Conservation (phyloP, 768 basidiomycete species). For the Cantharellus anzutake region DNA sequence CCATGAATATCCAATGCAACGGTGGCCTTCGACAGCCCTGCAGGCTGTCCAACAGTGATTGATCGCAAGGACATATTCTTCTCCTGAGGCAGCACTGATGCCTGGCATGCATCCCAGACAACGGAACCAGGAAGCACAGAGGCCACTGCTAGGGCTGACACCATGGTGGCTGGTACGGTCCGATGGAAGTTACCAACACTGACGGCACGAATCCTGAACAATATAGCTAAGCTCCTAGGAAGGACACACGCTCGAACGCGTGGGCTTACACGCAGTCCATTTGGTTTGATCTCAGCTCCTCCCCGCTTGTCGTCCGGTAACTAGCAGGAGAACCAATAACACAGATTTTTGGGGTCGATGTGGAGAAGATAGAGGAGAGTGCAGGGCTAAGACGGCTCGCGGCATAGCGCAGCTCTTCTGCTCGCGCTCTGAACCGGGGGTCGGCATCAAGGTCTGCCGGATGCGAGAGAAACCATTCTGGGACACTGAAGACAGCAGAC, state of each 20-base stretch:
- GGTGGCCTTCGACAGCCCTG: not conserved
- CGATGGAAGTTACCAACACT: constrained; percentile 29
- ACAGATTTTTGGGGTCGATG: constrained; percentile 11
- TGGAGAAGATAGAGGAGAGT: constrained; percentile 35
- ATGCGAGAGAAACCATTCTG: constrained; percentile 29
- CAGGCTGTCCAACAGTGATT: not conserved
- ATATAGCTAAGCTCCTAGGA: constrained; percentile 27
- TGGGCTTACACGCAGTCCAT: constrained; percentile 19
- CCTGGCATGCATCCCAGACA: not conserved
- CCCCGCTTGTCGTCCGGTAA: constrained; percentile 5
- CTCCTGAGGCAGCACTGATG: not conserved
- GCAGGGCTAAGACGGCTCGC: constrained; percentile 9
- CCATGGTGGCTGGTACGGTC: constrained; percentile 13
- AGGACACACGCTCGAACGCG: not conserved
- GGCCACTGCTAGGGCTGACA: constrained; percentile 11
- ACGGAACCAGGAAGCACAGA: constrained; percentile 5
- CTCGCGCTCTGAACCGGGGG: constrained; percentile 20
- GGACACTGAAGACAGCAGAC: constrained; percentile 56
- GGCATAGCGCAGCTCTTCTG: constrained; percentile 8
- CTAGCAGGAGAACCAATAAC: constrained; percentile 10
- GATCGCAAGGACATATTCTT: not conserved
- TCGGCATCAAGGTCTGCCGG: constrained; percentile 24
- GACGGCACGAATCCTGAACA: constrained; percentile 29
- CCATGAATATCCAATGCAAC: not conserved
- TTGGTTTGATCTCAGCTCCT: not conserved